A percentile compares a stretch with the other conserved stretches of the same genome.
These are phyloP conservation scores for Purpureocillium takamizusanense DNA, from an alignment of 2,329 filamentous ascomycete genomes.

Conservation along the genomic window DNA sequence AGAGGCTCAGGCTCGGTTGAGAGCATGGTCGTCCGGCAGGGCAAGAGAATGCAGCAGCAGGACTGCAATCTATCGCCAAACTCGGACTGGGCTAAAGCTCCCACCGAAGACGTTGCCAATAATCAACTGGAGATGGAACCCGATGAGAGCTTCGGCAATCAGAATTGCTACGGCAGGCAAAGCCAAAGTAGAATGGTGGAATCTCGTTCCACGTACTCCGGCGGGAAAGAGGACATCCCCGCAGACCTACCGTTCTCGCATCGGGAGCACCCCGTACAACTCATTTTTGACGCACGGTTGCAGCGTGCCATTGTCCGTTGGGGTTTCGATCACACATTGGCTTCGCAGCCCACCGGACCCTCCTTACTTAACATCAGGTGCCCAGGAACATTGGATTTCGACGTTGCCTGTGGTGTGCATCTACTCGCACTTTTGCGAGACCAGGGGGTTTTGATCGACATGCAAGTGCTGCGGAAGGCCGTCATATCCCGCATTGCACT, in stretches of 20 bases:
- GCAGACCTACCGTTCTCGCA: conserved; percentile 32
- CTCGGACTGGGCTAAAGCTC: no score
- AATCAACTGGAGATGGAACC: no score
- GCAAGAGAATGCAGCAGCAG: not conserved
- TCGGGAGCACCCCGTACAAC: conserved; percentile 35
- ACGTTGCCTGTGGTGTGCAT: conserved; percentile 26
- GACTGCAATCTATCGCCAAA: no score
- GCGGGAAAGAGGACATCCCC: conserved; percentile 16
- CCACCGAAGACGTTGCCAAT: no score
- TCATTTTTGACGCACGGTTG: conserved; percentile 32
- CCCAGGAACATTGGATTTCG: conserved; percentile 14
- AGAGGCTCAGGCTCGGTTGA: not conserved
- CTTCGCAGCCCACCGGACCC: conserved; percentile 9
- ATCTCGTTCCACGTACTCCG: not conserved
- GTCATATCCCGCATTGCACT: conserved; percentile 20
- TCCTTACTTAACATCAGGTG: conserved; percentile 7
- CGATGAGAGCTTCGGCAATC: not conserved
- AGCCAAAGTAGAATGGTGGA: not conserved
- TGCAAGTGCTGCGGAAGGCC: conserved; percentile 17
- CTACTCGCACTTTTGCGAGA: conserved; percentile 24
- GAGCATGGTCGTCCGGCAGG: no score
- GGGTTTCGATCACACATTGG: conserved; percentile 31
- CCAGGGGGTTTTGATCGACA: conserved; percentile 24
- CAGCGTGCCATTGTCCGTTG: conserved; percentile 33
- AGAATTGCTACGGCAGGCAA: not conserved